Percentiles rank a stretch among this genome's conserved stretches.
phyloP scores from a whole-genome alignment of 148 eudicot species.

The Camellia sinensis region DNA sequence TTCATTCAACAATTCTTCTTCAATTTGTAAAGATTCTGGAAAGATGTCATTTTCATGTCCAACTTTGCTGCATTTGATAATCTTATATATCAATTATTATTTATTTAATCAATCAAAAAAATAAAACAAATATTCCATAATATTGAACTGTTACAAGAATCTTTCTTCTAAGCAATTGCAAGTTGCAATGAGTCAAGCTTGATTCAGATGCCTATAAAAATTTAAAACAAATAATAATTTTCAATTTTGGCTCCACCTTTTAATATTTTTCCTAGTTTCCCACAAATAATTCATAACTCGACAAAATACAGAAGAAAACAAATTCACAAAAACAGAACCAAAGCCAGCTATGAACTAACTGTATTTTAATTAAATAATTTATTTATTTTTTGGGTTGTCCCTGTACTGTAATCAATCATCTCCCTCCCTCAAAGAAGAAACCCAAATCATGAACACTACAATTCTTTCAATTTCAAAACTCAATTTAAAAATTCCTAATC shows the following conservation, averaged over 20 bases:
- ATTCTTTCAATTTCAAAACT: background rate
- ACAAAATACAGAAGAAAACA: background rate
- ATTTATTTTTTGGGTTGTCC: background rate
- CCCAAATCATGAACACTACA: background rate
- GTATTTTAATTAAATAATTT: background rate
- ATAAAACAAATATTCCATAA: too few relatives aligned
- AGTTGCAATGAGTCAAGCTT: background rate
- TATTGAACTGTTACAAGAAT: too few relatives aligned
- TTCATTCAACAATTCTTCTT: too few relatives aligned
- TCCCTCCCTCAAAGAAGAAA: background rate
- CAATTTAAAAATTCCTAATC: background rate
- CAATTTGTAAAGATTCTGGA: too few relatives aligned
- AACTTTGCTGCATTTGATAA: too few relatives aligned
- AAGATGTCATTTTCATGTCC: too few relatives aligned
- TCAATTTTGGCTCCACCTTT: background rate
- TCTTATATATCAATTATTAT: too few relatives aligned
- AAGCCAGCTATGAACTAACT: background rate
- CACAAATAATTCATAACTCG: background rate
- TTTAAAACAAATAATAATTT: background rate
- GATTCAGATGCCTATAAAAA: background rate
- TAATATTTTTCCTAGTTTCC: background rate
- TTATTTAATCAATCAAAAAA: too few relatives aligned
- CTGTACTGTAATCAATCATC: background rate
- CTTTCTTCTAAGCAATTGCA: background rate
- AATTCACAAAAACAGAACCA: background rate